Evolutionary conservation across 2,329 filamentous ascomycete genomes (phyloP).

Genomic region (Myriosclerotinia duriaeana): DNA sequence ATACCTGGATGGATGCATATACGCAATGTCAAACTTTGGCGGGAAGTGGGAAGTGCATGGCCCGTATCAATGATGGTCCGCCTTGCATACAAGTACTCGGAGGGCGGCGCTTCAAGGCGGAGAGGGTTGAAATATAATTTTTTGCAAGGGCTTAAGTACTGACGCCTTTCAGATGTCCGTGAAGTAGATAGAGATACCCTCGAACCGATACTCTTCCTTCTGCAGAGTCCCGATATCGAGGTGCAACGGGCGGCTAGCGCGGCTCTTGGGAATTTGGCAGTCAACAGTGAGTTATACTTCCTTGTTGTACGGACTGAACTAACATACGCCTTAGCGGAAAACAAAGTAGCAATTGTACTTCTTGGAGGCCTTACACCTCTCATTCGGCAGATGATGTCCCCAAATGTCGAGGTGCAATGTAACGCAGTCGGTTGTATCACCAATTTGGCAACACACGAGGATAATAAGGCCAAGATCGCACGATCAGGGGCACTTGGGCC

Average conservation of each 20-base stretch:
- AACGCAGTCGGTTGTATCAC: slow-evolving; percentile 99
- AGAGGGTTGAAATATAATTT: neutral
- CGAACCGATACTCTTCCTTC: slow-evolving; percentile 90
- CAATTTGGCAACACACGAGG: slow-evolving; percentile 95
- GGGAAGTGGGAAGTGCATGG: neutral
- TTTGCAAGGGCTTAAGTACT: slow-evolving; percentile 25
- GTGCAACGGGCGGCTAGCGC: slow-evolving; percentile 96
- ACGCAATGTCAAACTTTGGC: neutral
- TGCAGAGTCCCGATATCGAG: slow-evolving; percentile 94
- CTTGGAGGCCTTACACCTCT: slow-evolving; percentile 86
- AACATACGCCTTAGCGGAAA: slow-evolving; percentile 70
- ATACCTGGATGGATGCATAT: neutral
- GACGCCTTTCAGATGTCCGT: slow-evolving; percentile 71
- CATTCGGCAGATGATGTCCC: slow-evolving; percentile 97
- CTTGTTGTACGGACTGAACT: slow-evolving; percentile 39
- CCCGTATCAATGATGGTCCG: neutral
- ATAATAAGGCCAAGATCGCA: slow-evolving; percentile 98
- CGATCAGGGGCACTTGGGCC: slow-evolving; percentile 89
- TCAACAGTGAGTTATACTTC: slow-evolving; percentile 72
- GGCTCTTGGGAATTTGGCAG: slow-evolving; percentile 90
- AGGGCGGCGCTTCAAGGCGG: neutral
- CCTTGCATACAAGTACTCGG: neutral
- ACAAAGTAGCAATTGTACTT: slow-evolving; percentile 94
- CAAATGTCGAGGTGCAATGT: slow-evolving; percentile 97
- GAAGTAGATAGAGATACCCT: slow-evolving; percentile 94